A percentile compares a stretch with the other conserved stretches of the same genome.
These are phyloP conservation scores for Pholiota microspora DNA, from an alignment of 768 basidiomycete genomes.

Conservation along the genomic window DNA sequence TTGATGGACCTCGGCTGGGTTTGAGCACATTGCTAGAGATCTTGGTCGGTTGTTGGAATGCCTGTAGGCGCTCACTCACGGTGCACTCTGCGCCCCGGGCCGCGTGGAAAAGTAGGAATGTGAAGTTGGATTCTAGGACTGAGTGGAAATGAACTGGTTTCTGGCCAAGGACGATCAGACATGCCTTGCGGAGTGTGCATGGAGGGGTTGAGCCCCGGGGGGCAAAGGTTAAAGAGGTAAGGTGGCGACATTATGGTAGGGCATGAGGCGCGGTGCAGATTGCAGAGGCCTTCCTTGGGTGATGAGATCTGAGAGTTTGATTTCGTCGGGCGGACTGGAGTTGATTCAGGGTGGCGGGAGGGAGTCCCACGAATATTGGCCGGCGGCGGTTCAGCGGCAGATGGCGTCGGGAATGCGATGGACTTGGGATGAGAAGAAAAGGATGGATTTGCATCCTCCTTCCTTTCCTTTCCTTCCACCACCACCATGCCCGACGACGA, in stretches of 20 bases:
- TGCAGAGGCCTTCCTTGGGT: constrained; percentile 9
- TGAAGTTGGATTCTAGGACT: too few species aligned
- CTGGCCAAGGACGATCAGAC: background rate
- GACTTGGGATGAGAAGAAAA: constrained; percentile 15
- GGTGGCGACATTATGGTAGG: constrained; percentile 9
- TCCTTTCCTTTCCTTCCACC: constrained; percentile 12
- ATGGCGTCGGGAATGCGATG: constrained; percentile 11
- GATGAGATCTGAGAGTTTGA: constrained; percentile 9
- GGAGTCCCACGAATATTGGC: too few species aligned
- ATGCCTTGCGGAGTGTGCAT: background rate
- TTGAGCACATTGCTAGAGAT: background rate
- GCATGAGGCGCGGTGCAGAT: constrained; percentile 14
- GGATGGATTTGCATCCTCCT: constrained; percentile 14
- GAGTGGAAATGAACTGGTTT: too few species aligned
- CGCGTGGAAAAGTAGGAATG: background rate
- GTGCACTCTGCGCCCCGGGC: background rate
- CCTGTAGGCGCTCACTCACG: background rate
- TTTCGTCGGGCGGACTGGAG: too few species aligned
- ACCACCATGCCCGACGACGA: constrained; percentile 15
- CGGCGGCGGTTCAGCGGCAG: constrained; percentile 25
- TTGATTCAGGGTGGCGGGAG: too few species aligned
- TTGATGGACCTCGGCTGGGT: background rate
- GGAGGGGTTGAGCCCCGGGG: too few species aligned
- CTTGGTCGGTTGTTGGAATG: background rate
- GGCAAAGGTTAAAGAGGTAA: too few species aligned